phyloP scores from a whole-genome alignment of 164 flowering plant genomes.

The Warburgia ugandensis region DNA sequence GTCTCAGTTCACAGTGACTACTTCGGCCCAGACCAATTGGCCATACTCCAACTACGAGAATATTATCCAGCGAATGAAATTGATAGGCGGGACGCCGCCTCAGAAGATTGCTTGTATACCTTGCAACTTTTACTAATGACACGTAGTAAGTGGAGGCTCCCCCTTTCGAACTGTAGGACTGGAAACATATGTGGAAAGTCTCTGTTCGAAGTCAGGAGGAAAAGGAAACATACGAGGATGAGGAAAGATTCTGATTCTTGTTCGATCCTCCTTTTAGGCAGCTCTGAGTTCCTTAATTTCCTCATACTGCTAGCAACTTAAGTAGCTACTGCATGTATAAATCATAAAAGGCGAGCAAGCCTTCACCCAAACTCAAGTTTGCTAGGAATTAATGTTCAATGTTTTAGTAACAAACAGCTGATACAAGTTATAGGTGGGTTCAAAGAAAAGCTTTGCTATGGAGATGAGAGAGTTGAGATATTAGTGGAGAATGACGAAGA shows the following conservation, averaged over 20 bases:
- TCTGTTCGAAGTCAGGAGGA: not conserved
- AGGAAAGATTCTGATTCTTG: conserved; percentile 10
- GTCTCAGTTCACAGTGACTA: too few relatives aligned
- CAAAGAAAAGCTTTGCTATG: conserved; percentile 27
- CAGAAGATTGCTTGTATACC: too few relatives aligned
- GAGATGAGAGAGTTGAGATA: not conserved
- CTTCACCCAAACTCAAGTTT: not conserved
- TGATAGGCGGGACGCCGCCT: too few relatives aligned
- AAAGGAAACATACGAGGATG: conserved; percentile 6
- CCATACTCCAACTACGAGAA: too few relatives aligned
- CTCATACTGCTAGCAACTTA: conserved; percentile 12
- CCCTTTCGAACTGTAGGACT: too few relatives aligned
- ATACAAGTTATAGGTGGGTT: conserved; percentile 22
- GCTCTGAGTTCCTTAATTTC: conserved; percentile 32
- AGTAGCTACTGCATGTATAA: not conserved
- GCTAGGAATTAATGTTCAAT: conserved; percentile 10
- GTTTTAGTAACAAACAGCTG: conserved; percentile 24
- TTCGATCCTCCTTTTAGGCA: conserved; percentile 26
- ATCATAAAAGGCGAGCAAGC: conserved; percentile 1
- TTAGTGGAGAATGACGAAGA: conserved; percentile 14
- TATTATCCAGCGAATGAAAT: too few relatives aligned
- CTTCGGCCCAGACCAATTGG: too few relatives aligned
- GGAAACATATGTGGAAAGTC: not conserved
- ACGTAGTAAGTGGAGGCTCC: too few relatives aligned
- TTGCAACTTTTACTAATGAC: too few relatives aligned